These are phyloP conservation scores for Xylaria sp. DNA, from an alignment of 2,329 filamentous ascomycete species.

Conservation along the genomic window DNA sequence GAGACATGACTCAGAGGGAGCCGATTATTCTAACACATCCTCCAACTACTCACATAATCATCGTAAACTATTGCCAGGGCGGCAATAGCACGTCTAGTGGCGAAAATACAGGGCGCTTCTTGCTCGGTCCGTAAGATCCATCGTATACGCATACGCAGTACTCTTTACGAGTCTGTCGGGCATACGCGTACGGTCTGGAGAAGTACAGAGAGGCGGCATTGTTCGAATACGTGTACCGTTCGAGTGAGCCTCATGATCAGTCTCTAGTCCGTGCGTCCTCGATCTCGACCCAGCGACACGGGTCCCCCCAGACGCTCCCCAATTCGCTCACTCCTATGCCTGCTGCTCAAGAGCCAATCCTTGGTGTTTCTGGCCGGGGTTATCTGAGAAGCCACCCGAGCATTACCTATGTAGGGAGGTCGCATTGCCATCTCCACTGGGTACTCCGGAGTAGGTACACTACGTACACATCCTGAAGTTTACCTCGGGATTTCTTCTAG, in stretches of 20 bases:
- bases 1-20: slow-evolving; percentile 26
- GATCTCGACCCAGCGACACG: slow-evolving; percentile 35
- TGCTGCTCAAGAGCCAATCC: slow-evolving; percentile 14
- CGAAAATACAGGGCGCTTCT: background rate
- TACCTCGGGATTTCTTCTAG: slow-evolving; percentile 10
- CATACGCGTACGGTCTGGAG: slow-evolving; percentile 8
- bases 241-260: slow-evolving; percentile 8
- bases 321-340: background rate
- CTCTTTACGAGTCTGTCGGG: background rate
- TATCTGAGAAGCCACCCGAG: background rate
- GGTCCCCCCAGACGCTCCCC: slow-evolving; percentile 19
- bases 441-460: background rate
- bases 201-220: no score
- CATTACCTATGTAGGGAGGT: slow-evolving; percentile 2
- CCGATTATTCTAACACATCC: slow-evolving; percentile 9
- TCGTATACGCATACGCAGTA: background rate
- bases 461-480: background rate
- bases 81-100: background rate
- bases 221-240: background rate
- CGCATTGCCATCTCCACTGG: background rate
- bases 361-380: slow-evolving; percentile 2
- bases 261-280: slow-evolving; percentile 24
- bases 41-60: background rate
- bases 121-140: background rate
- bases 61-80: background rate